Conservation (phyloP, 257 asterid genomes). For the Ehretia macrophylla region DNA sequence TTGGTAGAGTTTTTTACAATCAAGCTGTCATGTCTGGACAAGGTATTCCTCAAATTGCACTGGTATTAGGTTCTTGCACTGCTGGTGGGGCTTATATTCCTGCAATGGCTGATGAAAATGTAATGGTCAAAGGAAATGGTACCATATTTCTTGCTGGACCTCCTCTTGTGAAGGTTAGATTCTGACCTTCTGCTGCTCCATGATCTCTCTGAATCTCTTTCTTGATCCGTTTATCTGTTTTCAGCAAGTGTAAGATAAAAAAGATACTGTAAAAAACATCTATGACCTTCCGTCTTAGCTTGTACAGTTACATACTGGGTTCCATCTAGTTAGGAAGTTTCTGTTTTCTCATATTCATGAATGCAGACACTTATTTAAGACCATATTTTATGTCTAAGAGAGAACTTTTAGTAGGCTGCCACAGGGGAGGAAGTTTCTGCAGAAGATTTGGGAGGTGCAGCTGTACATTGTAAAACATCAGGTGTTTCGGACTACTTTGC, state of each 20-base stretch:
- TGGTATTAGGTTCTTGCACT: constrained; percentile 96
- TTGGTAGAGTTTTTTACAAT: constrained; percentile 92
- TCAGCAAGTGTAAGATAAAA: too few relatives aligned
- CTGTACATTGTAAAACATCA: constrained; percentile 89
- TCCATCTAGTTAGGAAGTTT: not conserved
- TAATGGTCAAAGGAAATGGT: constrained; percentile 97
- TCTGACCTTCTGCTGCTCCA: not conserved
- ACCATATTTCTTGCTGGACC: constrained; percentile 99
- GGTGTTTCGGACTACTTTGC: constrained; percentile 99
- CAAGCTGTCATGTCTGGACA: constrained; percentile 91
- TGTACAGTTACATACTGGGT: too few relatives aligned
- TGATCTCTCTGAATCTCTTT: too few relatives aligned
- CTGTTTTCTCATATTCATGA: too few relatives aligned
- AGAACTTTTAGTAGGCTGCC: constrained; percentile 72
- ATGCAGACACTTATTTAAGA: too few relatives aligned
- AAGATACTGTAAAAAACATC: too few relatives aligned
- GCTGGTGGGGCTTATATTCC: constrained; percentile 99
- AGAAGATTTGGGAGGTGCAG: constrained; percentile 96
- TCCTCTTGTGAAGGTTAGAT: constrained; percentile 94
- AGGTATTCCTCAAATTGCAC: constrained; percentile 93
- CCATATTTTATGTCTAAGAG: too few relatives aligned
- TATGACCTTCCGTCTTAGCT: too few relatives aligned
- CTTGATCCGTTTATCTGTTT: not conserved
- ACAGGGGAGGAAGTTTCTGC: constrained; percentile 97
- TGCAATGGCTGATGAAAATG: constrained; percentile 99